Evolutionary conservation across 257 asterid species (phyloP).

Genomic region (Forsythia viridissima): DNA sequence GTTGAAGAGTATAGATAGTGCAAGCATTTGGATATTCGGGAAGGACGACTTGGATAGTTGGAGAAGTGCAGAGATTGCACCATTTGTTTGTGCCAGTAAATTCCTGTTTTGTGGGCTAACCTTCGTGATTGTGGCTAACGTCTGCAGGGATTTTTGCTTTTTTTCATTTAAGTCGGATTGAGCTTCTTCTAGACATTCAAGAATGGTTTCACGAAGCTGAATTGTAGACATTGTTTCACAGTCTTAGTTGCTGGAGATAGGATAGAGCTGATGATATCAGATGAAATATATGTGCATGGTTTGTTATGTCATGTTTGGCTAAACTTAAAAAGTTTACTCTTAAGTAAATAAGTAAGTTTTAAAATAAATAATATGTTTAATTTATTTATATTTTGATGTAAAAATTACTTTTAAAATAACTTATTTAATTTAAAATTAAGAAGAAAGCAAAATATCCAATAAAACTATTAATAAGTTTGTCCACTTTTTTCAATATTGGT

Average conservation of each 20-base stretch:
- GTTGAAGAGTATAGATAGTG: constrained; percentile 70
- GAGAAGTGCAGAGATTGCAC: constrained; percentile 51
- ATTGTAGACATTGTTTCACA: constrained; percentile 15
- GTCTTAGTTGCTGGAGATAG: neutral
- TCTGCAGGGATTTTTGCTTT: constrained; percentile 54
- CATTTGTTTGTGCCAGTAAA: constrained; percentile 52
- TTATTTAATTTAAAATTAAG: too few species aligned
- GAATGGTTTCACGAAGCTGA: constrained; percentile 44
- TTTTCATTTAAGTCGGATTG: constrained; percentile 32
- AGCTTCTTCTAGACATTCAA: constrained; percentile 48
- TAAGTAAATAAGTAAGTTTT: neutral
- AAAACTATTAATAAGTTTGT: neutral
- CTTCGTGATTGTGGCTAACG: constrained; percentile 58
- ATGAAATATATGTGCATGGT: neutral
- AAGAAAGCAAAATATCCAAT: neutral
- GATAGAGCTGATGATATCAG: neutral
- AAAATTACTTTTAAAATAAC: too few species aligned
- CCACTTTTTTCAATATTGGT: neutral
- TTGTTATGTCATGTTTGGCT: neutral
- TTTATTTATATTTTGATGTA: too few species aligned
- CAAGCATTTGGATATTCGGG: constrained; percentile 32
- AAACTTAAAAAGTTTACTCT: neutral
- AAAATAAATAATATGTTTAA: too few species aligned
- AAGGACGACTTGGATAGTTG: constrained; percentile 41
- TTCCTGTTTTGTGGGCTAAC: constrained; percentile 75